Percentiles rank a stretch among this genome's conserved stretches.
Conservation (phyloP, 2,329 filamentous ascomycete species). For the Colletotrichum siamense region DNA sequence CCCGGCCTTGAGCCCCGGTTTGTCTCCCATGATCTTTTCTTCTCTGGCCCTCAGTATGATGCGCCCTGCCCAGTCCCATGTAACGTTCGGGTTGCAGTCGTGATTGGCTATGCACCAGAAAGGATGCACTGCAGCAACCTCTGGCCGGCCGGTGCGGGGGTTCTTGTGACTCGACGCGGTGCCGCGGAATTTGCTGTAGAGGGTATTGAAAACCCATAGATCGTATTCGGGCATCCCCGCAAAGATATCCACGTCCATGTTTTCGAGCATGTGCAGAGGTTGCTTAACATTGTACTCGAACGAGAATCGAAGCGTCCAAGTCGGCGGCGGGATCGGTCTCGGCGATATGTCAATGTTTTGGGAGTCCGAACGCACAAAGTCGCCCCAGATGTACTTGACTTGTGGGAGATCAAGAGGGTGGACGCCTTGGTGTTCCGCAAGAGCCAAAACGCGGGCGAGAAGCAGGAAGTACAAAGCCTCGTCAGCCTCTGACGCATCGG, state of each 20-base stretch:
- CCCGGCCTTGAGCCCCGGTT: conserved; percentile 71
- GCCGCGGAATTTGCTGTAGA: conserved; percentile 91
- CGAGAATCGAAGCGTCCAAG: conserved; percentile 77
- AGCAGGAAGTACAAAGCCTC: conserved; percentile 69
- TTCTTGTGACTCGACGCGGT: conserved; percentile 88
- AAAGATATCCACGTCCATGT: conserved; percentile 84
- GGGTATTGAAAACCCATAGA: conserved; percentile 86
- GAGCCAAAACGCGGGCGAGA: conserved; percentile 66
- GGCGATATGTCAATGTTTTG: conserved; percentile 61
- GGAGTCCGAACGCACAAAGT: conserved; percentile 59
- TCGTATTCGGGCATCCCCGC: conserved; percentile 64
- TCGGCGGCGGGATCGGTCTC: conserved; percentile 61
- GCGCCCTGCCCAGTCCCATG: conserved; percentile 88
- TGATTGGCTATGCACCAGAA: conserved; percentile 98
- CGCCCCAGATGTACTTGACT: conserved; percentile 73
- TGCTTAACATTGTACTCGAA: conserved; percentile 78
- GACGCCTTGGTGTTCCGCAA: conserved; percentile 63
- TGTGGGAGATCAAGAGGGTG: conserved; percentile 70
- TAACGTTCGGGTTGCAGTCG: conserved; percentile 92
- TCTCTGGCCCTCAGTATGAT: conserved; percentile 74
- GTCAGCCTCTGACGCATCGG: conserved; percentile 63
- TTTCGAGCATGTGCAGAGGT: conserved; percentile 79
- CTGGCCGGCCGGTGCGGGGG: conserved; percentile 78
- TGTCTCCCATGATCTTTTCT: conserved; percentile 56
- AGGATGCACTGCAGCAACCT: conserved; percentile 91